Conservation (phyloP, 129 eudicot genomes). For the Mikania micrantha region DNA sequence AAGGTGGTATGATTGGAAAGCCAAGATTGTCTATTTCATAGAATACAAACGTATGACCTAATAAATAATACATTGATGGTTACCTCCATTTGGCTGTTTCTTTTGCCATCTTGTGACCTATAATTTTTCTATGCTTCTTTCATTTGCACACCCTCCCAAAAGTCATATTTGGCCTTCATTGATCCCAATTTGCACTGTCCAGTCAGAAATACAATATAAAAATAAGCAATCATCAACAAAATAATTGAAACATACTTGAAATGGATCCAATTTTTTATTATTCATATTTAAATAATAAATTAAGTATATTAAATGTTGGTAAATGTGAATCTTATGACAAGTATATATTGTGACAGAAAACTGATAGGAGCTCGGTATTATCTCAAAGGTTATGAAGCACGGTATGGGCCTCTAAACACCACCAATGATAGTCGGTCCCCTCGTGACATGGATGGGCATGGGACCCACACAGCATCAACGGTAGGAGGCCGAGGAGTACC, state of each 20-base stretch:
- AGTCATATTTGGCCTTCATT: neutral
- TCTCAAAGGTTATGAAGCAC: conserved; percentile 62
- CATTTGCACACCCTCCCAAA: conserved; percentile 5
- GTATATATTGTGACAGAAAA: conserved; percentile 47
- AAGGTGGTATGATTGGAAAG: conserved; percentile 32
- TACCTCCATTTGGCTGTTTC: conserved; percentile 21
- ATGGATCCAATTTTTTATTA: no score
- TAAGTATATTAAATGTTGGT: neutral
- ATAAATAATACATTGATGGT: conserved; percentile 25
- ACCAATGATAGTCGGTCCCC: conserved; percentile 68
- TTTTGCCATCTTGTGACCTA: conserved; percentile 56
- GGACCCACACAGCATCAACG: conserved; percentile 93
- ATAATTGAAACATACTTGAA: neutral
- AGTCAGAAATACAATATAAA: neutral
- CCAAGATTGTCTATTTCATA: conserved; percentile 46
- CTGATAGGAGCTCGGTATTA: conserved; percentile 88
- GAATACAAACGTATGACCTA: conserved; percentile 30
- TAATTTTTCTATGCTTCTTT: conserved; percentile 7
- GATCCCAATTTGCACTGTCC: neutral
- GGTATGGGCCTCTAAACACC: conserved; percentile 54
- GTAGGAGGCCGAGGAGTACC: conserved; percentile 65
- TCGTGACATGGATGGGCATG: conserved; percentile 94
- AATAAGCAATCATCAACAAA: neutral
- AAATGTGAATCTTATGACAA: conserved; percentile 7
- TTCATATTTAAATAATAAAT: neutral